These are phyloP conservation scores for Hibiscus tridactylites DNA, from an alignment of 345 rosid species.

Conservation along the genomic window DNA sequence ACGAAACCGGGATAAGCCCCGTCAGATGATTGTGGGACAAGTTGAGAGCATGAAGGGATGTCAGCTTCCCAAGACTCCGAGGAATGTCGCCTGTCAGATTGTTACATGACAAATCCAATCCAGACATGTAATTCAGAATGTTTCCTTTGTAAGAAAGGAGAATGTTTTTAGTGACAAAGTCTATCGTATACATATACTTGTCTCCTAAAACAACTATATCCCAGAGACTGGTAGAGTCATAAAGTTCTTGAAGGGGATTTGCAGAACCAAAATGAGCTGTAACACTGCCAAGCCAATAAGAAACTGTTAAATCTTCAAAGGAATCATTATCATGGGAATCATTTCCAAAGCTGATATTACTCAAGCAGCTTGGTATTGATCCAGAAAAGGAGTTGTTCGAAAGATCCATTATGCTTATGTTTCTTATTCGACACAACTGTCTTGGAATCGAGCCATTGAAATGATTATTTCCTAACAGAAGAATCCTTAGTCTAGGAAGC, in stretches of 20 bases:
- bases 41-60: not conserved
- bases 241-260: not conserved
- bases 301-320: not conserved
- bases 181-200: not conserved
- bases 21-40: conserved; percentile 16
- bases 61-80: conserved; percentile 3
- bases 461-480: not conserved
- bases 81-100: conserved; percentile 19
- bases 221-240: not conserved
- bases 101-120: conserved; percentile 16
- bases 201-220: not conserved
- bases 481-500: not conserved
- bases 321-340: not conserved
- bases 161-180: not conserved
- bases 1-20: conserved; percentile 10
- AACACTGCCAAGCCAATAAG: not conserved
- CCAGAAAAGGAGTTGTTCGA: not conserved
- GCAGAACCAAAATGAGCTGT: no score
- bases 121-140: not conserved
- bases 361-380: not conserved
- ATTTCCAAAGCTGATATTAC: not conserved
- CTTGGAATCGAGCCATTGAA: not conserved
- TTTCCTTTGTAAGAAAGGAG: conserved; percentile 1
- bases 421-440: not conserved
- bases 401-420: not conserved